Percentiles rank a stretch among this genome's conserved stretches.
These are phyloP conservation scores for Schizothecium vesticola DNA, from an alignment of 495 filamentous ascomycete genomes.

Conservation along the genomic window DNA sequence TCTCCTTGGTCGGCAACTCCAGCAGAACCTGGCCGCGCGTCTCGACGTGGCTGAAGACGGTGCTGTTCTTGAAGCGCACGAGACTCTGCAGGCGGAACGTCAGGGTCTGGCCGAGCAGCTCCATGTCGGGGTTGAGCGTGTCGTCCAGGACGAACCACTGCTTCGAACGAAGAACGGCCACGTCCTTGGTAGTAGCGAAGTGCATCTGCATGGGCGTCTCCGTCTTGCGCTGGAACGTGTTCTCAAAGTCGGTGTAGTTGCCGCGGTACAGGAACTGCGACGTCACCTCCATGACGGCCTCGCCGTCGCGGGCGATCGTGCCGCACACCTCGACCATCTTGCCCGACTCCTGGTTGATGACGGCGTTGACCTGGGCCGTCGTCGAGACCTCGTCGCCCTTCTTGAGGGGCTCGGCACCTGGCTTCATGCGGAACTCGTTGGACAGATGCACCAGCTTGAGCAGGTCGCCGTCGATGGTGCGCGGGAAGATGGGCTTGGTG, in stretches of 20 bases:
- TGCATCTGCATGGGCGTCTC: constrained; percentile 95
- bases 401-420: constrained; percentile 88
- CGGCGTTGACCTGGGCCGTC: constrained; percentile 92
- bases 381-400: constrained; percentile 90
- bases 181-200: constrained; percentile 77
- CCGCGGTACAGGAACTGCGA: constrained; percentile 97
- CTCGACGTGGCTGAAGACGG: constrained; percentile 86
- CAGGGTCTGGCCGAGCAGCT: constrained; percentile 83
- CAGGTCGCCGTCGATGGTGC: constrained; percentile 88
- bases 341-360: constrained; percentile 95
- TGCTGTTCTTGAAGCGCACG: constrained; percentile 90
- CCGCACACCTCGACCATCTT: constrained; percentile 99
- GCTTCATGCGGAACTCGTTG: constrained; percentile 96
- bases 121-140: constrained; percentile 61
- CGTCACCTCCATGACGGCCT: constrained; percentile 96
- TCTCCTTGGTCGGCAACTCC: constrained; percentile 93
- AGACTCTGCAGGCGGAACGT: constrained; percentile 94
- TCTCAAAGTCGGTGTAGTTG: constrained; percentile 86
- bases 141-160: constrained; percentile 85
- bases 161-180: constrained; percentile 90
- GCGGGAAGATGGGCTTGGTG: constrained; percentile 96
- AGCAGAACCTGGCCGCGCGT: constrained; percentile 89
- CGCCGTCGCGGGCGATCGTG: constrained; percentile 79
- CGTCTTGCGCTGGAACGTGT: constrained; percentile 95
- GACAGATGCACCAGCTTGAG: constrained; percentile 93